Evolutionary conservation across 805 yeast genomes (phyloP).

Genomic region (Kluyveromyces nonfermentans): DNA sequence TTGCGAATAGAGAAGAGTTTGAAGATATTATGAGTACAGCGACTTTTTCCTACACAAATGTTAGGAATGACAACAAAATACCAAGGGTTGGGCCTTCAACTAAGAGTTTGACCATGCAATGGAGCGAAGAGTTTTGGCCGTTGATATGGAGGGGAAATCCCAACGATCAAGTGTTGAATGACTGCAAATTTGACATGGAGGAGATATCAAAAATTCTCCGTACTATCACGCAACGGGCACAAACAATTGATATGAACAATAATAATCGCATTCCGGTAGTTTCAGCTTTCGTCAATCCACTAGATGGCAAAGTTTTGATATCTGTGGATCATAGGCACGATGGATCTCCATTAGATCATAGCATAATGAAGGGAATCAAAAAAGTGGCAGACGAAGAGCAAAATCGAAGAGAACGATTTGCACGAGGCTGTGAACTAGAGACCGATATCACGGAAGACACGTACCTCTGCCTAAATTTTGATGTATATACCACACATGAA

Average conservation of each 20-base stretch:
- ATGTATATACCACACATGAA: constrained; percentile 85
- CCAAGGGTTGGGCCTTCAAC: constrained; percentile 62
- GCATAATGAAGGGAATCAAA: constrained; percentile 64
- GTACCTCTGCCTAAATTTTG: constrained; percentile 68
- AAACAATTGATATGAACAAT: constrained; percentile 9
- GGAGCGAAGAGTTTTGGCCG: constrained; percentile 79
- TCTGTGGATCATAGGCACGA: constrained; percentile 33
- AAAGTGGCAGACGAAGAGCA: constrained; percentile 41
- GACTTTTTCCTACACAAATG: constrained; percentile 13
- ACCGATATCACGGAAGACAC: constrained; percentile 6
- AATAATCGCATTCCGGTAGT: constrained; percentile 36
- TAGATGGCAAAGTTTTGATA: constrained; percentile 30
- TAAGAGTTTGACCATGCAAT: constrained; percentile 51
- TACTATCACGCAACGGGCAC: constrained; percentile 19
- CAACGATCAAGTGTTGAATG: constrained; percentile 55
- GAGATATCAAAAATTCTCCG: constrained; percentile 31
- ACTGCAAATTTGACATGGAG: constrained; percentile 40
- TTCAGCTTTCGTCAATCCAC: constrained; percentile 58
- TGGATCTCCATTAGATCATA: constrained; percentile 54
- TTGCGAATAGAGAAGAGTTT: constrained; percentile 23
- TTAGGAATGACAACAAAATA: constrained; percentile 27
- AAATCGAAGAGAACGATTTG: constrained; percentile 25
- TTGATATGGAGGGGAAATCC: constrained; percentile 92
- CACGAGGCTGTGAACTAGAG: constrained; percentile 1
- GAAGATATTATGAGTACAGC: constrained; percentile 10